These are phyloP conservation scores for Hanseniaspora sp. DNA, from an alignment of 1,139 yeast genomes.

Conservation along the genomic window DNA sequence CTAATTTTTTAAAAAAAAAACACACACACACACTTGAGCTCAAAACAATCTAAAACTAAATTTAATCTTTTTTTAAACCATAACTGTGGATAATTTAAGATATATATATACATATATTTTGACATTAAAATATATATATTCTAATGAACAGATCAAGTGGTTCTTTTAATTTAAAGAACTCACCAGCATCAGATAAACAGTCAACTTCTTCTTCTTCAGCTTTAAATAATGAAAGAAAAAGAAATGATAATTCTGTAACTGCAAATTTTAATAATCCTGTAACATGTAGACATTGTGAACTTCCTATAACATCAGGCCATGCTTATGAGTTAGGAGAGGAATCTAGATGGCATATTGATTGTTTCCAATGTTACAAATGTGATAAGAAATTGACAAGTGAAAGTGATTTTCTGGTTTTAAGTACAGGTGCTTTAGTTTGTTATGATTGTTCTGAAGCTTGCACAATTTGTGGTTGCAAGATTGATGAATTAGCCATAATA, in stretches of 20 bases:
- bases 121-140: not conserved
- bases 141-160: not conserved
- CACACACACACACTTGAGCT: too few relatives aligned
- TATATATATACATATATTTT: too few relatives aligned
- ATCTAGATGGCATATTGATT: slow-evolving; percentile 80
- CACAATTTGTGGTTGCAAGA: slow-evolving; percentile 75
- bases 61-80: too few relatives aligned
- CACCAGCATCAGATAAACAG: not conserved
- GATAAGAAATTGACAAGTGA: slow-evolving; percentile 67
- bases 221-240: not conserved
- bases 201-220: not conserved
- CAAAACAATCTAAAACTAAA: too few relatives aligned
- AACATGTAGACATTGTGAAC: slow-evolving; percentile 27
- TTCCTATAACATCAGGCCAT: slow-evolving; percentile 58
- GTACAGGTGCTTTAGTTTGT: slow-evolving; percentile 85
- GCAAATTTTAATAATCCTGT: not conserved
- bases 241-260: not conserved
- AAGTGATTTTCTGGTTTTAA: slow-evolving; percentile 79
- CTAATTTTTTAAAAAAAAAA: too few relatives aligned
- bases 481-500: slow-evolving; percentile 83
- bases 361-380: slow-evolving; percentile 85
- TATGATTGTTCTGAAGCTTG: slow-evolving; percentile 85
- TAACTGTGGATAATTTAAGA: too few relatives aligned
- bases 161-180: not conserved
- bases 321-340: slow-evolving; percentile 81